These are phyloP conservation scores for Lachancea kluyveri DNA, from an alignment of 805 yeast genomes.

Conservation along the genomic window DNA sequence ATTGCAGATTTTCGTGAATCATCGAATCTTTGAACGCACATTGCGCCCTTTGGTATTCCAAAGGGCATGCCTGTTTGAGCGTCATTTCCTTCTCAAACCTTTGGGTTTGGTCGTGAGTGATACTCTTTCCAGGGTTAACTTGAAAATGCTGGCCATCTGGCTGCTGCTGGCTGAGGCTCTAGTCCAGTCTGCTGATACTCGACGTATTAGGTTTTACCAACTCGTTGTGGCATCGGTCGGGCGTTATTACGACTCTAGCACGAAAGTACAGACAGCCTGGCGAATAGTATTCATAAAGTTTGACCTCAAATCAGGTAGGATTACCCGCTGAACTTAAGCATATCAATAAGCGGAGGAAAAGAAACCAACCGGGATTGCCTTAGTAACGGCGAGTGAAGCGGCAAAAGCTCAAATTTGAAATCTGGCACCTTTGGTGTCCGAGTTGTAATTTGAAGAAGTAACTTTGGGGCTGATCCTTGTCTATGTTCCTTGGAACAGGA, in stretches of 20 bases:
- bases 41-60: slow-evolving; percentile 38
- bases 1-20: slow-evolving; percentile 35
- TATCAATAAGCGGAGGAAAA: slow-evolving; percentile 41
- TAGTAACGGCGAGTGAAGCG: slow-evolving; percentile 40
- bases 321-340: slow-evolving; percentile 42
- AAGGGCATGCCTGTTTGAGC: slow-evolving; percentile 37
- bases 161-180: slow-evolving; percentile 14
- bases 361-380: slow-evolving; percentile 42
- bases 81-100: slow-evolving; percentile 34
- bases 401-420: slow-evolving; percentile 38
- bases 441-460: slow-evolving; percentile 37
- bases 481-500: slow-evolving; percentile 36
- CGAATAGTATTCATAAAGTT: slow-evolving; percentile 24
- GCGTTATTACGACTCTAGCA: slow-evolving; percentile 10
- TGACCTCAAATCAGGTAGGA: slow-evolving; percentile 37
- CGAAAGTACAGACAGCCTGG: slow-evolving; percentile 10
- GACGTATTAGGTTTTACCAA: slow-evolving; percentile 23
- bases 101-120: slow-evolving; percentile 31
- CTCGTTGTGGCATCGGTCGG: slow-evolving; percentile 12
- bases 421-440: slow-evolving; percentile 35
- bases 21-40: slow-evolving; percentile 43
- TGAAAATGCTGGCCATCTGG: slow-evolving; percentile 28
- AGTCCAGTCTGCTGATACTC: slow-evolving; percentile 15
- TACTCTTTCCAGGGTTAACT: slow-evolving; percentile 27
- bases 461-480: slow-evolving; percentile 30